phyloP scores from a whole-genome alignment of 208 protist species.

The Entamoeba nuttalli region DNA sequence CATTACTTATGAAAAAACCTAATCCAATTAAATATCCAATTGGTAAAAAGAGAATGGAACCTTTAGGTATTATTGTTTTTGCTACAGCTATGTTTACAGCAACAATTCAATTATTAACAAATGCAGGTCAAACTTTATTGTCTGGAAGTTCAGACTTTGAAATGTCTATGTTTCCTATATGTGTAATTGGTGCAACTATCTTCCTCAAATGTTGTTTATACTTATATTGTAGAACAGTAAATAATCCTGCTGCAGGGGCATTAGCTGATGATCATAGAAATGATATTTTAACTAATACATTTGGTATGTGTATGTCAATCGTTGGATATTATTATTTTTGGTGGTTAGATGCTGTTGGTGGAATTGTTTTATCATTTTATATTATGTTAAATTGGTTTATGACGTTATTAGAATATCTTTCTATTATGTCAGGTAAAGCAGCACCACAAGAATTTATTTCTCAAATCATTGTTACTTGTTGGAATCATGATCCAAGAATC shows the following conservation, averaged over 20 bases:
- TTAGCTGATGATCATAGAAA: conserved; percentile 18
- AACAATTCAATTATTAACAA: neutral
- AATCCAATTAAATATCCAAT: conserved; percentile 11
- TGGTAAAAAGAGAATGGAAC: conserved; percentile 4
- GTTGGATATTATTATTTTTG: neutral
- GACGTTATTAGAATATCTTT: neutral
- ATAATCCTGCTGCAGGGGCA: neutral
- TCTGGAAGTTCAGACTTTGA: neutral
- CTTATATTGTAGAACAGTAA: conserved; percentile 2
- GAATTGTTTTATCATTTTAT: conserved; percentile 5
- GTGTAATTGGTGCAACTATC: neutral
- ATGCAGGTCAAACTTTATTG: neutral
- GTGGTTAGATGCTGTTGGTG: conserved; percentile 19
- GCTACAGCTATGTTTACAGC: conserved; percentile 3
- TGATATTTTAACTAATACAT: conserved; percentile 19
- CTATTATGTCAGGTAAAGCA: neutral
- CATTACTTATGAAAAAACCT: conserved; percentile 2
- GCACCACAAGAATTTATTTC: neutral
- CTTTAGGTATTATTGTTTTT: conserved; percentile 15
- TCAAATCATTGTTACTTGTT: neutral
- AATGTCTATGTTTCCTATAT: neutral
- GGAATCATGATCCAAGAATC: conserved; percentile 7
- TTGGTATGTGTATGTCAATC: neutral
- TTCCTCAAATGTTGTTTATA: neutral
- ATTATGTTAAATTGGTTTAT: conserved; percentile 17